These are phyloP conservation scores for Trichoderma hamatum DNA, from an alignment of 2,329 filamentous ascomycete genomes.

Conservation along the genomic window DNA sequence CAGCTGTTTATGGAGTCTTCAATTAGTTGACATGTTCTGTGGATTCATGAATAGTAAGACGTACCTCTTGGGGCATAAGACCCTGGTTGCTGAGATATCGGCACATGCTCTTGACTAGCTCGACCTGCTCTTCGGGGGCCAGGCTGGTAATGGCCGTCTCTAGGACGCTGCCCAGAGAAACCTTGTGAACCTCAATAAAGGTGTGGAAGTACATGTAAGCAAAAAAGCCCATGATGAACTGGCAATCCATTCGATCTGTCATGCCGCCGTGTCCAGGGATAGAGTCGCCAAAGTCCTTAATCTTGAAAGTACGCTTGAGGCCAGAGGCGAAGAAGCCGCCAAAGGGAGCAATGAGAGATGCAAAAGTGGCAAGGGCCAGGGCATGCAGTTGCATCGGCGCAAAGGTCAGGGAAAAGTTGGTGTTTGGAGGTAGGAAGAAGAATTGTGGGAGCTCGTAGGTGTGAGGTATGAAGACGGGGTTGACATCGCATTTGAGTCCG, in stretches of 20 bases:
- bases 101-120: conserved; percentile 68
- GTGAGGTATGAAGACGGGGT: conserved; percentile 85
- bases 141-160: conserved; percentile 92
- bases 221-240: conserved; percentile 99
- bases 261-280: conserved; percentile 98
- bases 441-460: conserved; percentile 73
- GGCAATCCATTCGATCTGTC: conserved; percentile 98
- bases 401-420: conserved; percentile 68
- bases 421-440: conserved; percentile 66
- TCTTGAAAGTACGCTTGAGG: conserved; percentile 97
- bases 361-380: conserved; percentile 86
- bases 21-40: background rate
- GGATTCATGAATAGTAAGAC: conserved; percentile 18
- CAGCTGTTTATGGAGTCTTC: conserved; percentile 28
- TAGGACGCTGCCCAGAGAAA: conserved; percentile 82
- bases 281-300: conserved; percentile 98
- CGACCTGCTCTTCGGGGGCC: conserved; percentile 83
- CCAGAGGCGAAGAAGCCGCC: conserved; percentile 98
- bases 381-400: conserved; percentile 94
- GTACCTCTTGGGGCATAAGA: conserved; percentile 41
- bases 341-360: conserved; percentile 94
- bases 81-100: conserved; percentile 69
- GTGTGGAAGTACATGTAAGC: conserved; percentile 98
- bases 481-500: conserved; percentile 84
- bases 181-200: conserved; percentile 89